Conservation (phyloP, 139 green algal species). For the Volvox africanus region DNA sequence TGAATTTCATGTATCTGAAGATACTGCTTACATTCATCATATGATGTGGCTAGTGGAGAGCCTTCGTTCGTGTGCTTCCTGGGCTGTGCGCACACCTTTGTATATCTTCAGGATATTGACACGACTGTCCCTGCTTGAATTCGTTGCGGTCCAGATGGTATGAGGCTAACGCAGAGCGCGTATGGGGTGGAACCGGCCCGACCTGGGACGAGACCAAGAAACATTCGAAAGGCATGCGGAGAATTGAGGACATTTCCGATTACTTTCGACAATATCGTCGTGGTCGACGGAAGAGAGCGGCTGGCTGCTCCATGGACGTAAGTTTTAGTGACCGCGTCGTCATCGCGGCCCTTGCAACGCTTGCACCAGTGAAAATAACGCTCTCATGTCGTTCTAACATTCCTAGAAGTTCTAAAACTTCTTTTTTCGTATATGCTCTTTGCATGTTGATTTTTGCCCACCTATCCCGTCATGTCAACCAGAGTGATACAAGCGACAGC, state of each 20-base stretch:
- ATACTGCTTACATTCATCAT: no score
- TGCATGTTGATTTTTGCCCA: not conserved
- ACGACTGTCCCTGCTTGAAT: no score
- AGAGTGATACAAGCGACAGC: not conserved
- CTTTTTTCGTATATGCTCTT: no score
- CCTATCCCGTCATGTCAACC: not conserved
- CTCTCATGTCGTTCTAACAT: no score
- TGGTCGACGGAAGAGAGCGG: constrained; percentile 10
- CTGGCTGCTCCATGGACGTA: not conserved
- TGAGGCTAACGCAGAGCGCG: not conserved
- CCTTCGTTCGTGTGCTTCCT: no score
- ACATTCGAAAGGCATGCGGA: constrained; percentile 38
- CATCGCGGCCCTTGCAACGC: no score
- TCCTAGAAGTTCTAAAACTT: no score
- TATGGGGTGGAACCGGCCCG: constrained; percentile 20
- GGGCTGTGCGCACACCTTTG: no score
- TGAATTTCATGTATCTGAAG: no score
- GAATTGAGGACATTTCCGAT: constrained; percentile 30
- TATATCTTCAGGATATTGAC: no score
- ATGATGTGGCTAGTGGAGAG: no score
- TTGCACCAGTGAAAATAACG: no score
- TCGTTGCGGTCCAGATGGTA: constrained; percentile 19
- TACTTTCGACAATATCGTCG: constrained; percentile 33
- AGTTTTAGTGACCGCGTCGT: not conserved
- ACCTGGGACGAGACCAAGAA: constrained; percentile 44